These are phyloP conservation scores for Suillus bovinus DNA, from an alignment of 768 basidiomycete genomes.

Conservation along the genomic window DNA sequence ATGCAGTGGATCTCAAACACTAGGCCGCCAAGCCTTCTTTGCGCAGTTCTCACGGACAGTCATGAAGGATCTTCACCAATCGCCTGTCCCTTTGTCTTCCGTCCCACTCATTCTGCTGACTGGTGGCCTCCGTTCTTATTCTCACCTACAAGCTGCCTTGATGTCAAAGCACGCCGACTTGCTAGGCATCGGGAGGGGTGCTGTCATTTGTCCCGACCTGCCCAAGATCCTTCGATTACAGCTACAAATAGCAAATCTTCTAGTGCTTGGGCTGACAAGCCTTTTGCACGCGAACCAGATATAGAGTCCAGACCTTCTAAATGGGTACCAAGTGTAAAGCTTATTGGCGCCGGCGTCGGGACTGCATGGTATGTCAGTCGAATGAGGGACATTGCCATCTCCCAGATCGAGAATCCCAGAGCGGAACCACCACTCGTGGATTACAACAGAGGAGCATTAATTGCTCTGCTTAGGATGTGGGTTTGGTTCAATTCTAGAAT, in stretches of 20 bases:
- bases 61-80: constrained; percentile 28
- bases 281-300: constrained; percentile 43
- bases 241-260: constrained; percentile 4
- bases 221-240: constrained; percentile 40
- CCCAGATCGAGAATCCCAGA: constrained; percentile 9
- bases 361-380: constrained; percentile 69
- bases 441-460: constrained; percentile 36
- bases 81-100: constrained; percentile 22
- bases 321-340: constrained; percentile 46
- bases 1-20: constrained; percentile 20
- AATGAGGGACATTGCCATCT: constrained; percentile 51
- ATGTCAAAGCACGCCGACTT: constrained; percentile 62
- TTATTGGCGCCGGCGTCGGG: constrained; percentile 64
- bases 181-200: constrained; percentile 72
- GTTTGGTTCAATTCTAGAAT: constrained; percentile 34
- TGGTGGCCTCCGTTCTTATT: constrained; percentile 69
- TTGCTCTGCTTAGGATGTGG: constrained; percentile 48
- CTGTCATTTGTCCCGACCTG: constrained; percentile 62
- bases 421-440: constrained; percentile 18
- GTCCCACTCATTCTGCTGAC: constrained; percentile 75
- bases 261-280: constrained; percentile 22
- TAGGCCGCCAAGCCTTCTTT: constrained; percentile 72
- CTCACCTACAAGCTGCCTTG: constrained; percentile 55
- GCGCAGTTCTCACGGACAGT: constrained; percentile 62
- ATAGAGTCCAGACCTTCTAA: constrained; percentile 19